These are phyloP conservation scores for Neurospora terricola DNA, from an alignment of 495 filamentous ascomycete genomes.

Conservation along the genomic window DNA sequence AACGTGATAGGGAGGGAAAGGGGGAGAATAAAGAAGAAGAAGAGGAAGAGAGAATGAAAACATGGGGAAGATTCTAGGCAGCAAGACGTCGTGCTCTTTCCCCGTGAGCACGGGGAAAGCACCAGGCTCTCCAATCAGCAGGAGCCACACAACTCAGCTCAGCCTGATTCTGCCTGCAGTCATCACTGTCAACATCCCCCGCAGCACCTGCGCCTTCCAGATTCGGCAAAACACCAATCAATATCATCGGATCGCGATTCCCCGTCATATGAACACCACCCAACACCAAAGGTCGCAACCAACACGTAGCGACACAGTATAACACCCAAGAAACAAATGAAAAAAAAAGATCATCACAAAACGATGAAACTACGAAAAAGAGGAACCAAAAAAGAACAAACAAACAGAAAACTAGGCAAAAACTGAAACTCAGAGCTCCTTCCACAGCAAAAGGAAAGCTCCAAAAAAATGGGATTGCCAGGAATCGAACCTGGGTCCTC, in stretches of 20 bases:
- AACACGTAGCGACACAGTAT: background rate
- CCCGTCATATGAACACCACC: background rate
- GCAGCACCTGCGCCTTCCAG: background rate
- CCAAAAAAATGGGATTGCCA: background rate
- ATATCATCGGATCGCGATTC: background rate
- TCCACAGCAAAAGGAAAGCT: background rate
- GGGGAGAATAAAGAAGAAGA: background rate
- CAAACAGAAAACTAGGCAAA: background rate
- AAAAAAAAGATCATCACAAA: rapidly evolving
- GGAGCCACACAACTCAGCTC: background rate
- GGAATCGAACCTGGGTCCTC: background rate
- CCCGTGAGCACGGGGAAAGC: background rate
- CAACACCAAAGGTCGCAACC: background rate
- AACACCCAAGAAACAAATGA: background rate
- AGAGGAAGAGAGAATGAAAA: background rate
- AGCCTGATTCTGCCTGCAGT: background rate
- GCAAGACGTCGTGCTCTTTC: background rate
- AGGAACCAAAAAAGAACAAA: background rate
- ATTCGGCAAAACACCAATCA: background rate
- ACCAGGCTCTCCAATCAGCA: background rate
- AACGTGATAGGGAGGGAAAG: background rate
- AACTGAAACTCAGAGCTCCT: background rate
- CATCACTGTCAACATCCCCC: background rate
- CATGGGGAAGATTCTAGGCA: background rate
- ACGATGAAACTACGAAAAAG: background rate